phyloP scores from a whole-genome alignment of 495 filamentous ascomycete species.

The Poronia punctata region DNA sequence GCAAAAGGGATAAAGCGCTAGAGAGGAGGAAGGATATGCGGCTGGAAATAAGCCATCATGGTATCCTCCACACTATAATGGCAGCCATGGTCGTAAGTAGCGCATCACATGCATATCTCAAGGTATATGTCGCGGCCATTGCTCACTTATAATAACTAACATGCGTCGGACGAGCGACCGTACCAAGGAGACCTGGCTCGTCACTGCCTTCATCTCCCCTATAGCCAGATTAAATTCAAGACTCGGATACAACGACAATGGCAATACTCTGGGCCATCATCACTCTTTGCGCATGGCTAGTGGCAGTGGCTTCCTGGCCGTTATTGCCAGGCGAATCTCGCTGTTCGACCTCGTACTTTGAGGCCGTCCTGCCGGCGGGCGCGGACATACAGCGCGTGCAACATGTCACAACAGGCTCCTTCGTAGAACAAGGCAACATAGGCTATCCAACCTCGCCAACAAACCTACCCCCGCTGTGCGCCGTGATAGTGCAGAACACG shows the following conservation, averaged over 20 bases:
- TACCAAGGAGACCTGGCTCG: neutral
- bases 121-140: neutral
- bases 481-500: constrained; percentile 39
- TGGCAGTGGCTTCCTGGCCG: neutral
- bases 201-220: neutral
- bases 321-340: neutral
- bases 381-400: constrained; percentile 14
- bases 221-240: neutral
- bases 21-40: neutral
- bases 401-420: constrained; percentile 21
- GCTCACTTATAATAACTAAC: too few relatives aligned
- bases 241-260: neutral
- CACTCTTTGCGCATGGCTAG: neutral
- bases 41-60: neutral
- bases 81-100: neutral
- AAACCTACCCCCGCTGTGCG: constrained; percentile 41
- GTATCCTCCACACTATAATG: constrained; percentile 1
- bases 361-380: constrained; percentile 12
- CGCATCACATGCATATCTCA: constrained; percentile 4
- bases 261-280: constrained; percentile 1
- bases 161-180: too few relatives aligned
- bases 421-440: constrained; percentile 22
- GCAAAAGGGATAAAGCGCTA: neutral
- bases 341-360: constrained; percentile 18
- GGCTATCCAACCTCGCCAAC: constrained; percentile 36